phyloP scores from a whole-genome alignment of 2,329 filamentous ascomycete genomes.

The Lomentospora prolificans region DNA sequence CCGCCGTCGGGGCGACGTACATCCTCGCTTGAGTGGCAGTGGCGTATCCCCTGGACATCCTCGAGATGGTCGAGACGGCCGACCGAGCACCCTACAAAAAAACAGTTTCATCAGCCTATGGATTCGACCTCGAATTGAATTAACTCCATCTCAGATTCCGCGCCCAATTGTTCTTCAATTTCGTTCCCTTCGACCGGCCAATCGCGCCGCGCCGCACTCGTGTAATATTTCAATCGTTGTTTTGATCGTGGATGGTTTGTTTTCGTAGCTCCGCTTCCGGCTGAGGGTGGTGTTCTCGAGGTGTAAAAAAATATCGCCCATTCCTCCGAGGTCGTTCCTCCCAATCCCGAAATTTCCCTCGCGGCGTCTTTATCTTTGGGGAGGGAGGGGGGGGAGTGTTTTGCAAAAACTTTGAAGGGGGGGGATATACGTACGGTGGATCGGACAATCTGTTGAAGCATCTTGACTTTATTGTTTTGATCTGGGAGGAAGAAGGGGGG shows the following conservation, averaged over 20 bases:
- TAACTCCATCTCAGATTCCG: background rate
- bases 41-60: conserved; percentile 6
- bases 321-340: background rate
- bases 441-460: conserved; percentile 8
- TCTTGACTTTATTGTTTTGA: background rate
- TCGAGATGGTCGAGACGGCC: conserved; percentile 7
- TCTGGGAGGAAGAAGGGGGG: background rate
- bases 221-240: background rate
- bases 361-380: background rate
- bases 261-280: background rate
- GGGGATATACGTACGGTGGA: conserved; percentile 6
- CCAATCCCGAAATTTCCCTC: background rate
- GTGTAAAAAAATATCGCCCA: conserved; percentile 1
- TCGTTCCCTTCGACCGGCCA: background rate
- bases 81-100: conserved; percentile 7
- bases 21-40: conserved; percentile 38
- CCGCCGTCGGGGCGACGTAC: conserved; percentile 52
- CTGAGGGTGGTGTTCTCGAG: background rate
- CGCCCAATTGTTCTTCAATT: background rate
- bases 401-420: background rate
- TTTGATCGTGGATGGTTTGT: background rate
- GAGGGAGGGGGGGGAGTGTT: background rate
- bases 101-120: background rate
- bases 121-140: background rate
- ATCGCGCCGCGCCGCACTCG: background rate